Conservation (phyloP, 2,329 filamentous ascomycete species). For the Rhinocladiella similis region DNA sequence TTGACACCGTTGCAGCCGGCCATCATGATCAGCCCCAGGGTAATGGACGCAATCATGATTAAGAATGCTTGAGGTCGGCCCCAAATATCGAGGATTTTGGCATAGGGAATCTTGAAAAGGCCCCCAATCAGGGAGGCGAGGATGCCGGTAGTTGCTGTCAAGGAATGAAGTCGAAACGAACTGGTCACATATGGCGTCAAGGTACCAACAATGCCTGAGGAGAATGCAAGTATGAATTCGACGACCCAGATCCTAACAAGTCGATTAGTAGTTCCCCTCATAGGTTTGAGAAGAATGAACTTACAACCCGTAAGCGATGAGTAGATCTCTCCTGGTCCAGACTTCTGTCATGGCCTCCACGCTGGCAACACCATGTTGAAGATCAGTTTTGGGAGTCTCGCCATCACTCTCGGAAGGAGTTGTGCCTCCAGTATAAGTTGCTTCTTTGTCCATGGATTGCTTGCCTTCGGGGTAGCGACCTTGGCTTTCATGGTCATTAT, state of each 20-base stretch:
- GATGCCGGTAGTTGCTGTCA: slow-evolving; percentile 48
- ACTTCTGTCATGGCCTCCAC: slow-evolving; percentile 39
- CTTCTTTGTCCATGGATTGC: neutral
- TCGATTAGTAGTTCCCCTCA: neutral
- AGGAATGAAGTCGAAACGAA: slow-evolving; percentile 52
- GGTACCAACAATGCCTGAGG: slow-evolving; percentile 39
- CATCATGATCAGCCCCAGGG: slow-evolving; percentile 56
- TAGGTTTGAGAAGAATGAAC: neutral
- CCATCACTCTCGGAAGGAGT: neutral
- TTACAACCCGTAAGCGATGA: neutral
- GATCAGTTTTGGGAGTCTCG: neutral
- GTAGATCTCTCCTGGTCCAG: slow-evolving; percentile 36
- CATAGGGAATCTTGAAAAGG: slow-evolving; percentile 58
- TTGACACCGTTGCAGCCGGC: slow-evolving; percentile 60
- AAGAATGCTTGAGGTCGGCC: slow-evolving; percentile 57
- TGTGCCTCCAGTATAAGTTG: neutral
- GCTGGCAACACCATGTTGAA: neutral
- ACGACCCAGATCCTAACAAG: slow-evolving; percentile 36
- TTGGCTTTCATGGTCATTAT: neutral
- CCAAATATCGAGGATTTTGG: slow-evolving; percentile 64
- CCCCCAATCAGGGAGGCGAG: slow-evolving; percentile 56
- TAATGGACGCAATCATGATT: slow-evolving; percentile 45
- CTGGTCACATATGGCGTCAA: slow-evolving; percentile 53
- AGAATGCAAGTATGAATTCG: slow-evolving; percentile 43
- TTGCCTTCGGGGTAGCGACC: neutral